Conservation (phyloP, 2,329 filamentous ascomycete genomes). For the Knufia petricola region DNA sequence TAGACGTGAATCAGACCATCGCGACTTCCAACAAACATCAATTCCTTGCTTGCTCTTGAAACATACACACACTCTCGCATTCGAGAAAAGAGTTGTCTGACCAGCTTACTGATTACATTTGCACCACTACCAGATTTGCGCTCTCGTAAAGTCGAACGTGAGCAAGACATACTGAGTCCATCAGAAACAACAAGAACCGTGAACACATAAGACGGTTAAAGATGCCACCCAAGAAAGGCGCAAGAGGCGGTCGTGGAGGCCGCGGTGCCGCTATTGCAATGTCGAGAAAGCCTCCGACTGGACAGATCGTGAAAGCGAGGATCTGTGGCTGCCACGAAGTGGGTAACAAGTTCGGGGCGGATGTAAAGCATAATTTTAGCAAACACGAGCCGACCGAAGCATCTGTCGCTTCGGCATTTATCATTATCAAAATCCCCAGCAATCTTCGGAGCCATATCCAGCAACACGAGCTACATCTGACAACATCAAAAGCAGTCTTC, state of each 20-base stretch:
- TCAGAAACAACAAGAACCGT: no score
- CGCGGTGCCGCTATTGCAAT: not conserved
- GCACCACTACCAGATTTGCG: no score
- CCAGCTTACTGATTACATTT: no score
- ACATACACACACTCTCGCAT: no score
- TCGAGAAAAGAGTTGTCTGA: no score
- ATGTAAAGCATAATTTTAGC: not conserved
- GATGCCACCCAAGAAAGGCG: not conserved
- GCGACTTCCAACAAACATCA: not conserved
- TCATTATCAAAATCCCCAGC: not conserved
- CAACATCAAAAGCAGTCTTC: not conserved
- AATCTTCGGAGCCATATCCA: not conserved
- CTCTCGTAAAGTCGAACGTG: no score
- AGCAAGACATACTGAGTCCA: no score
- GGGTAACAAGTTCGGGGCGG: not conserved
- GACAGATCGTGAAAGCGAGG: not conserved
- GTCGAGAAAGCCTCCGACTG: not conserved
- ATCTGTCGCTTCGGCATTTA: not conserved
- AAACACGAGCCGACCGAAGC: not conserved
- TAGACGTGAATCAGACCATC: not conserved
- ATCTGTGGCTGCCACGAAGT: not conserved
- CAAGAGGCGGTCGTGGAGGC: not conserved
- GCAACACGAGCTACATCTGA: not conserved
- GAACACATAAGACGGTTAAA: not conserved
- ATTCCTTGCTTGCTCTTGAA: not conserved